Evolutionary conservation across 768 basidiomycete genomes (phyloP).

Genomic region (Vararia minispora): DNA sequence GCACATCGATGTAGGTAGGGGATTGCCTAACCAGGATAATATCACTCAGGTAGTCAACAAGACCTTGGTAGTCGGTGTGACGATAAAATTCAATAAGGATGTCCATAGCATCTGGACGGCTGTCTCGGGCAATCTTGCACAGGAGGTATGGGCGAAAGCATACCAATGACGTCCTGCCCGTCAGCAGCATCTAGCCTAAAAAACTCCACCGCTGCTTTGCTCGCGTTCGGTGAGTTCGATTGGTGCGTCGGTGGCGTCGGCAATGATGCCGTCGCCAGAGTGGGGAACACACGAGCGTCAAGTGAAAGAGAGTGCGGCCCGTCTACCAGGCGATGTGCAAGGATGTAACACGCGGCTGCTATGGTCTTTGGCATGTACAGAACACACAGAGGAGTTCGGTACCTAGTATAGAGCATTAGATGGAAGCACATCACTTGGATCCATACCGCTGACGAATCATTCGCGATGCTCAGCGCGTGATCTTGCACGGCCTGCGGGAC

Average conservation of each 20-base stretch:
- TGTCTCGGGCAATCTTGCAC: too few relatives aligned
- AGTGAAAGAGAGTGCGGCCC: conserved; percentile 66
- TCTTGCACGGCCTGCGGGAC: conserved; percentile 46
- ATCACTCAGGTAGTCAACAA: conserved; percentile 11
- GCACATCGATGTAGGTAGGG: too few relatives aligned
- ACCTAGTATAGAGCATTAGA: conserved; percentile 30
- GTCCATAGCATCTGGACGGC: conserved; percentile 9
- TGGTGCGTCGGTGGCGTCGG: conserved; percentile 77
- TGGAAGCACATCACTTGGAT: conserved; percentile 1
- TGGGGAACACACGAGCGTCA: conserved; percentile 60
- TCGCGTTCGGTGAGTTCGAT: conserved; percentile 57
- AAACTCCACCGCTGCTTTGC: conserved; percentile 55
- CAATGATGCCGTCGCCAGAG: conserved; percentile 63
- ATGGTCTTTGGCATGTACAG: conserved; percentile 58
- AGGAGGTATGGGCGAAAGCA: too few relatives aligned
- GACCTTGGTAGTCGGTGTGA: conserved; percentile 8
- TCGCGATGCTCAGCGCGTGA: conserved; percentile 77
- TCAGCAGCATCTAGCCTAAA: conserved; percentile 55
- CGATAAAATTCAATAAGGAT: conserved; percentile 14
- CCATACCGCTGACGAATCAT: conserved; percentile 60
- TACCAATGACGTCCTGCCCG: too few relatives aligned
- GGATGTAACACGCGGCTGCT: conserved; percentile 67
- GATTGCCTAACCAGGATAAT: too few relatives aligned
- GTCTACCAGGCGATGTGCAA: conserved; percentile 63
- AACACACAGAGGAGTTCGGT: conserved; percentile 70